Conservation (phyloP, 768 basidiomycete genomes). For the Mycena amicta region DNA sequence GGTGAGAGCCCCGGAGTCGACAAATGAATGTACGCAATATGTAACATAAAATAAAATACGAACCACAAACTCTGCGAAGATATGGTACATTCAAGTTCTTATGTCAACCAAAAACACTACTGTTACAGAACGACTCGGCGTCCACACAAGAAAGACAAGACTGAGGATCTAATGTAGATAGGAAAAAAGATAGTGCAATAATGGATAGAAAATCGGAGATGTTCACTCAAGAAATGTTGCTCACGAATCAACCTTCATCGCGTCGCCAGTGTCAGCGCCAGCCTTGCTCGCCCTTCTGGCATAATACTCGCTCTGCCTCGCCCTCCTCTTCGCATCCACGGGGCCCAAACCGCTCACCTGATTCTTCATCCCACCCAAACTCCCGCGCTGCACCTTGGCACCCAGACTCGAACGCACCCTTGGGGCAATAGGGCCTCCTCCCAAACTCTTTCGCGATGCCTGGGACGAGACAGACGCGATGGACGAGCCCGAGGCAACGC, state of each 20-base stretch:
- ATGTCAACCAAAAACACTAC: too few species aligned
- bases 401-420: constrained; percentile 57
- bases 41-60: too few species aligned
- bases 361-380: constrained; percentile 35
- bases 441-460: constrained; percentile 26
- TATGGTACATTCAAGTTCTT: neutral
- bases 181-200: neutral
- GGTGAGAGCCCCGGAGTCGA: neutral
- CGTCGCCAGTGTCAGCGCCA: constrained; percentile 4
- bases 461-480: constrained; percentile 20
- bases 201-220: neutral
- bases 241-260: constrained; percentile 4
- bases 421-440: constrained; percentile 22
- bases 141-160: neutral
- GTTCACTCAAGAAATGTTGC: neutral
- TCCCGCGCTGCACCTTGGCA: constrained; percentile 41
- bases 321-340: constrained; percentile 72
- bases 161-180: neutral
- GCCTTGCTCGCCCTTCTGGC: constrained; percentile 55
- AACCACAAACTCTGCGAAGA: too few species aligned
- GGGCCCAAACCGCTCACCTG: constrained; percentile 33
- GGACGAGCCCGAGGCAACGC: constrained; percentile 46
- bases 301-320: constrained; percentile 74
- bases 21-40: too few species aligned
- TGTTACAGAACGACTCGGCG: too few species aligned